These are phyloP conservation scores for Geranium brycei DNA, from an alignment of 345 rosid species.

Conservation along the genomic window DNA sequence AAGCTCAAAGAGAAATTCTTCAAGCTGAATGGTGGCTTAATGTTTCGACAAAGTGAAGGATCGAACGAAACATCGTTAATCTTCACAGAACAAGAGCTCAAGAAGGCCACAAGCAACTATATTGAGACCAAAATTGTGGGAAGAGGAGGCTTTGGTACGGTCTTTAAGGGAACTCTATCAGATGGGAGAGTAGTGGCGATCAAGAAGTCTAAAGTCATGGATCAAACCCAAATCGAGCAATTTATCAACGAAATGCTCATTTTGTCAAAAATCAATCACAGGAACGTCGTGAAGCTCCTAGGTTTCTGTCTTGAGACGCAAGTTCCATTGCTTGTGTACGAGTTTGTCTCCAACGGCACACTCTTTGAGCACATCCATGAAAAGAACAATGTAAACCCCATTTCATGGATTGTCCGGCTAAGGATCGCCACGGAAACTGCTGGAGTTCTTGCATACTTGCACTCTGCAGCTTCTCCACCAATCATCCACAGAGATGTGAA, in stretches of 20 bases:
- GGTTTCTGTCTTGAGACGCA: slow-evolving; percentile 17
- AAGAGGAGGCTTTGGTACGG: slow-evolving; percentile 16
- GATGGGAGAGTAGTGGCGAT: slow-evolving; percentile 11
- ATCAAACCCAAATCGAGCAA: slow-evolving; percentile 13
- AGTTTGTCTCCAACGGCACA: slow-evolving; percentile 14
- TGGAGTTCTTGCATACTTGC: slow-evolving; percentile 10
- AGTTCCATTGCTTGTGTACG: slow-evolving; percentile 14
- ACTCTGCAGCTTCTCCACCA: slow-evolving; percentile 8
- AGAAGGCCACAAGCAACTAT: slow-evolving; percentile 16
- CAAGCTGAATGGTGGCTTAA: not conserved
- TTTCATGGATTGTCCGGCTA: slow-evolving; percentile 14
- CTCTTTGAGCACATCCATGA: slow-evolving; percentile 13
- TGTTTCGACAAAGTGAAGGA: not conserved
- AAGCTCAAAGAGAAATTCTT: not conserved
- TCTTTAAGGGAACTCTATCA: slow-evolving; percentile 14
- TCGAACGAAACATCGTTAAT: not conserved
- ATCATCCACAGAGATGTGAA: slow-evolving; percentile 19
- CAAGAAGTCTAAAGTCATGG: slow-evolving; percentile 17
- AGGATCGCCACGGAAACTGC: slow-evolving; percentile 16
- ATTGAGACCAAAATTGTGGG: slow-evolving; percentile 11
- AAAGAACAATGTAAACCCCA: not conserved
- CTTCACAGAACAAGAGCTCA: slow-evolving; percentile 6
- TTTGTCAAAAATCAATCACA: slow-evolving; percentile 11
- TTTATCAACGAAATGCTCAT: slow-evolving; percentile 16
- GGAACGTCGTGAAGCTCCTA: slow-evolving; percentile 13